phyloP scores from a whole-genome alignment of 345 rosid genomes.

The Aquilaria malaccensis region DNA sequence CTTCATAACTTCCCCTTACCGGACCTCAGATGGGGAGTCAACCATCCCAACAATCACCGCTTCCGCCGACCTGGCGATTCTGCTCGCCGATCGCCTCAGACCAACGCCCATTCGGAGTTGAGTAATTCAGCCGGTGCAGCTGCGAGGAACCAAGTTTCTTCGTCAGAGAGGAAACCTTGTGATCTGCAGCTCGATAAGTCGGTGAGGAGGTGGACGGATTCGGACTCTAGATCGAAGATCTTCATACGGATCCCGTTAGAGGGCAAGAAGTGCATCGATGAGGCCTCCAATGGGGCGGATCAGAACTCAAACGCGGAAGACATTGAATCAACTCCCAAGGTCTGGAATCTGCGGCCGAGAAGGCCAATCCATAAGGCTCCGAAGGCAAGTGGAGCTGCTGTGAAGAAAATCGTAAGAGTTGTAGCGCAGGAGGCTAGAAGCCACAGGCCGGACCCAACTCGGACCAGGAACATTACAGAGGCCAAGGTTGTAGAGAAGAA shows the following conservation, averaged over 20 bases:
- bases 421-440: constrained; percentile 21
- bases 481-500: constrained; percentile 29
- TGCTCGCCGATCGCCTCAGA: constrained; percentile 12
- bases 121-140: constrained; percentile 16
- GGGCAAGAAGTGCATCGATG: constrained; percentile 19
- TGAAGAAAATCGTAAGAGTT: constrained; percentile 20
- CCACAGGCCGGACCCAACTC: constrained; percentile 20
- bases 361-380: constrained; percentile 26
- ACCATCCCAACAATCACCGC: constrained; percentile 32
- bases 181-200: constrained; percentile 22
- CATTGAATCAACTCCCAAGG: constrained; percentile 33
- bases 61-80: constrained; percentile 32
- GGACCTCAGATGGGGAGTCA: constrained; percentile 55
- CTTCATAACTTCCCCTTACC: constrained; percentile 64
- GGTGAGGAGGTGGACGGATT: constrained; percentile 25
- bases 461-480: constrained; percentile 26
- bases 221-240: constrained; percentile 39
- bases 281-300: constrained; percentile 24
- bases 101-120: constrained; percentile 16
- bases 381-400: constrained; percentile 16
- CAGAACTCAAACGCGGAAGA: constrained; percentile 35
- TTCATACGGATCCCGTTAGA: constrained; percentile 38
- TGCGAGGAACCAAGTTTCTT: constrained; percentile 17
- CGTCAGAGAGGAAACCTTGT: constrained; percentile 17
- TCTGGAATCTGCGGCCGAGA: constrained; percentile 77